Percentiles rank a stretch among this genome's conserved stretches.
These are phyloP conservation scores for Colletotrichum sp. DNA, from an alignment of 2,329 filamentous ascomycete genomes.

Conservation along the genomic window DNA sequence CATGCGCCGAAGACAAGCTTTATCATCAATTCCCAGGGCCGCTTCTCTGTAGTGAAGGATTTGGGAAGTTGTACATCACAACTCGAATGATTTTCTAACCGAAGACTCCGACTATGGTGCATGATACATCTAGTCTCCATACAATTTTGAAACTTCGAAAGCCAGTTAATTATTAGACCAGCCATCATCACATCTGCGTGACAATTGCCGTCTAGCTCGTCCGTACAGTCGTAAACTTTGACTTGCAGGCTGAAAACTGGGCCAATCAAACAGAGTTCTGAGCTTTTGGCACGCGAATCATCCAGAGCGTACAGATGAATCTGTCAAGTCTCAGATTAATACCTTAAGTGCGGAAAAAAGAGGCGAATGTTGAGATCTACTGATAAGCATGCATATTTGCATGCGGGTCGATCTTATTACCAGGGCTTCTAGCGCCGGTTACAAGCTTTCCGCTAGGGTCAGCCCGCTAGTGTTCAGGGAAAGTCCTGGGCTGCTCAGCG, in stretches of 20 bases:
- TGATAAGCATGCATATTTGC: neutral
- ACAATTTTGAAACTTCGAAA: fast-evolving
- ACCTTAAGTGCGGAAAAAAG: neutral
- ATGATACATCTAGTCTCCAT: no score
- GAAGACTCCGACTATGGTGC: no score
- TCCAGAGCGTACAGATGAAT: no score
- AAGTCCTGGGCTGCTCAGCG: neutral
- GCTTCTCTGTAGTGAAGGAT: no score
- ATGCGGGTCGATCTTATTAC: neutral
- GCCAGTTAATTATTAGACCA: fast-evolving
- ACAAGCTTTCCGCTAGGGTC: neutral
- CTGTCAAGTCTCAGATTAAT: no score
- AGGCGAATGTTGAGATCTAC: neutral
- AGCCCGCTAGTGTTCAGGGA: neutral
- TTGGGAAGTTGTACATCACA: no score
- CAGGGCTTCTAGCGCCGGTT: neutral
- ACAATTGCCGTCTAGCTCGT: neutral
- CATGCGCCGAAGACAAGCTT: neutral
- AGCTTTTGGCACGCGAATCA: no score
- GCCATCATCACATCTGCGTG: neutral
- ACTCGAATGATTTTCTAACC: no score
- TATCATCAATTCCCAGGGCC: neutral
- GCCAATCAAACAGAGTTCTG: neutral
- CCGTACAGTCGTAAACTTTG: neutral
- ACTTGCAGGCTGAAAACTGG: neutral